A percentile compares a stretch with the other conserved stretches of the same genome.
These are phyloP conservation scores for Calonectria montana DNA, from an alignment of 2,329 filamentous ascomycete species.

Conservation along the genomic window DNA sequence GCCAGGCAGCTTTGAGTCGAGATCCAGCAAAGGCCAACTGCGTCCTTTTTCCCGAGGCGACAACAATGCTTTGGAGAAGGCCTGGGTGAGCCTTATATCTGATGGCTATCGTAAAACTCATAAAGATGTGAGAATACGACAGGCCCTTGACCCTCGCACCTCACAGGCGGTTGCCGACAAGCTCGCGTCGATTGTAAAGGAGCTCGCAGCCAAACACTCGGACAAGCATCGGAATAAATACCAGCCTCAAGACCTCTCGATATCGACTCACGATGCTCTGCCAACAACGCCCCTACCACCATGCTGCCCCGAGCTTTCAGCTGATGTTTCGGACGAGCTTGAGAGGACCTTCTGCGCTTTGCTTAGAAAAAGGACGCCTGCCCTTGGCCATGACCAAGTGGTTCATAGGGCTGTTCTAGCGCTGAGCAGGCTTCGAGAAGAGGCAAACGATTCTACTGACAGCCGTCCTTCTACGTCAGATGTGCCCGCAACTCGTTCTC, in stretches of 20 bases:
- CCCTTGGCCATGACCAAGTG: slow-evolving; percentile 57
- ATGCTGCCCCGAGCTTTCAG: slow-evolving; percentile 62
- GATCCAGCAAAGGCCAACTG: slow-evolving; percentile 68
- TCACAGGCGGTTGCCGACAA: slow-evolving; percentile 28
- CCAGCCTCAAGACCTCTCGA: slow-evolving; percentile 44
- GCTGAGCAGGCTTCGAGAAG: slow-evolving; percentile 36
- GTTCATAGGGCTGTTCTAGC: slow-evolving; percentile 57
- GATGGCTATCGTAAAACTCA: slow-evolving; percentile 62
- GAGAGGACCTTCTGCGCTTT: slow-evolving; percentile 63
- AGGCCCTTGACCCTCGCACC: slow-evolving; percentile 1
- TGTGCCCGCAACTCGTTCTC: slow-evolving; percentile 28
- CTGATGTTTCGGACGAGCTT: slow-evolving; percentile 61
- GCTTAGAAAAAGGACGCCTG: slow-evolving; percentile 52
- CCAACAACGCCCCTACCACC: slow-evolving; percentile 48
- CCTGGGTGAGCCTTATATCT: slow-evolving; percentile 75
- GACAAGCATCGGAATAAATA: slow-evolving; percentile 57
- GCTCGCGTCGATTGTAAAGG: slow-evolving; percentile 50
- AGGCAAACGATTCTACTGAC: slow-evolving; percentile 28
- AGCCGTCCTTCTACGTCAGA: slow-evolving; percentile 27
- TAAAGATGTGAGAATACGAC: slow-evolving; percentile 44
- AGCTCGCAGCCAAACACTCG: slow-evolving; percentile 59
- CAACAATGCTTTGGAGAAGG: slow-evolving; percentile 81
- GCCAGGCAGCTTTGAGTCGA: slow-evolving; percentile 61
- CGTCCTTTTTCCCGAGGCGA: slow-evolving; percentile 84
- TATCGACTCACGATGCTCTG: slow-evolving; percentile 42